Percentiles rank a stretch among this genome's conserved stretches.
Evolutionary conservation across 805 yeast genomes (phyloP).

Genomic region (Zygotorulaspora florentina): DNA sequence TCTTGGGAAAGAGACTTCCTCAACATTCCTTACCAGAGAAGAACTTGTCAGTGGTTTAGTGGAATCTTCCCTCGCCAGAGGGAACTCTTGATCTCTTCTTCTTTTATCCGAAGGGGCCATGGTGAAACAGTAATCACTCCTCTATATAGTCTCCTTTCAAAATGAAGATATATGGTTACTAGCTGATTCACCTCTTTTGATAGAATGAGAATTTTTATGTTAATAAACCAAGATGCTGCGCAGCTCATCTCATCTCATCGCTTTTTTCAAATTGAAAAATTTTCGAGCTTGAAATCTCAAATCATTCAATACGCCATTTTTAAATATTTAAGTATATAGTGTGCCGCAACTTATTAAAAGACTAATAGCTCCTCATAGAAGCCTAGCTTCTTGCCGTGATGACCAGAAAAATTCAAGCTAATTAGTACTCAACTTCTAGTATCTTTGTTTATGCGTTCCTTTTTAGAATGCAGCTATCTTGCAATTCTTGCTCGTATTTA

Average conservation of each 20-base stretch:
- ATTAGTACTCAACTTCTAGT: no score
- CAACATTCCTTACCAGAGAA: slow-evolving; percentile 35
- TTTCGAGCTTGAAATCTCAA: slow-evolving; percentile 5
- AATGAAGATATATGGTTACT: background rate
- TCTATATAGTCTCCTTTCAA: background rate
- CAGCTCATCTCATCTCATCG: slow-evolving; percentile 26
- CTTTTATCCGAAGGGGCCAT: slow-evolving; percentile 38
- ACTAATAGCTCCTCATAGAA: no score
- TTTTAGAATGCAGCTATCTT: no score
- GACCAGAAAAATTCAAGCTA: no score
- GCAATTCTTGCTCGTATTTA: no score
- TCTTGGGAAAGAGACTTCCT: slow-evolving; percentile 71
- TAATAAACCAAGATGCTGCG: background rate
- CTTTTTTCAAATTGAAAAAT: slow-evolving; percentile 15
- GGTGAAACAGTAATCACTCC: background rate
- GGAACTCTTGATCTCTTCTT: slow-evolving; percentile 46
- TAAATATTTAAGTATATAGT: no score
- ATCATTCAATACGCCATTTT: slow-evolving; percentile 2
- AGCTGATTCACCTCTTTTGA: background rate
- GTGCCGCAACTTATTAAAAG: no score
- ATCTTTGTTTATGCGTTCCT: no score
- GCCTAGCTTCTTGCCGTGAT: no score
- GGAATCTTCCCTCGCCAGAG: slow-evolving; percentile 39
- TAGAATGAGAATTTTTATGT: background rate
- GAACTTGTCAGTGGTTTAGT: slow-evolving; percentile 38